Evolutionary conservation across 257 asterid genomes (phyloP), one percentile per base, ranked within the genome.

Genomic region (Euphrasia confusa): DNA sequence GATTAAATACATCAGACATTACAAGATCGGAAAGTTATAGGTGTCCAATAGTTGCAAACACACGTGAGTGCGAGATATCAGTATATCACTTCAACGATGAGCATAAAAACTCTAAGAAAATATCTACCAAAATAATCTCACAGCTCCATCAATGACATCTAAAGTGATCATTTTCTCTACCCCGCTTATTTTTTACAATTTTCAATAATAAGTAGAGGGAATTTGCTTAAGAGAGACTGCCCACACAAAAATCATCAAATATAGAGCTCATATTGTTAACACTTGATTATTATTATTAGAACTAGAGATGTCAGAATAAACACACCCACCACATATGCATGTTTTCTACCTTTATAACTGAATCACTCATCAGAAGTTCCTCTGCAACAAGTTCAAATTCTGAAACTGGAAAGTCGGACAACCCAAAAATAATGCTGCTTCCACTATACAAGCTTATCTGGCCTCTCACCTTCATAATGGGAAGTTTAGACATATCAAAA

Each of bases 311-410:
- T 37, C 4, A 39, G 33, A 54, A 54, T 45, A 35, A 28, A 55
- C 60, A 35, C 35, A 61, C 24, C 24, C 24, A 60, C 50, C 45
- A 47, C 14, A 56, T 11, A 52, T 40, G 66, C 28, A 76, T 56
- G 17, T 39, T 10, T 14, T 56, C 14, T 77, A 91, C 98, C 98
- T 91, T 86, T 71, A 91, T 91, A 52, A 72, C 55, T 12, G 98
- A 91, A 75, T 81, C 84, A 68, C 98, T 91, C 86, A 91, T 91
- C 69, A 91, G 84, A 65, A 91, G 96, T 80, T 91, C 98, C 76
- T 91, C 98, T 1, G 98, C 98, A 55, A 88, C 92, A 64, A 91
- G 90, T 84, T 91, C 98, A 77, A 91, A 91, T 77, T 91, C 98
- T 47, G 98, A 91, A 73, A 88, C 86, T 49, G 96, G 98, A 78